phyloP scores from a whole-genome alignment of 352 stramenopile species.

The Phytophthora megakarya region DNA sequence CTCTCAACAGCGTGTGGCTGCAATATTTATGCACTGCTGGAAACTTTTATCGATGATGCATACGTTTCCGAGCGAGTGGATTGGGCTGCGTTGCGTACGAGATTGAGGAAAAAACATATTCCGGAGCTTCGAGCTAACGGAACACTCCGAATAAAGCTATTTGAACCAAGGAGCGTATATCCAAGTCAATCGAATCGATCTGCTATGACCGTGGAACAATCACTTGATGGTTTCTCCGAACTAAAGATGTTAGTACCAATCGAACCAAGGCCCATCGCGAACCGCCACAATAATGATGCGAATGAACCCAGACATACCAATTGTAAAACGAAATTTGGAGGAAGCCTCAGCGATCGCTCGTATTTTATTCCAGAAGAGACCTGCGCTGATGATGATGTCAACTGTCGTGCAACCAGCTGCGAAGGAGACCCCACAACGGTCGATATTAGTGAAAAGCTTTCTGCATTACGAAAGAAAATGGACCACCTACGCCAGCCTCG shows the following conservation, averaged over 20 bases:
- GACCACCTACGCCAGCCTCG: constrained; percentile 52
- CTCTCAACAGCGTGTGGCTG: constrained; percentile 33
- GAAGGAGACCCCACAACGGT: constrained; percentile 18
- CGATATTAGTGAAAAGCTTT: constrained; percentile 57
- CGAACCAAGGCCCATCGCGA: background rate
- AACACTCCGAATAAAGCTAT: constrained; percentile 25
- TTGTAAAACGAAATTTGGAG: constrained; percentile 12
- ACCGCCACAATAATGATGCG: background rate
- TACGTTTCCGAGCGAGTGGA: constrained; percentile 57
- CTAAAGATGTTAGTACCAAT: constrained; percentile 37
- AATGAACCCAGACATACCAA: background rate
- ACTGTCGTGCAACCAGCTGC: constrained; percentile 5
- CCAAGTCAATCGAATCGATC: constrained; percentile 5
- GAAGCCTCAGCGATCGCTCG: constrained; percentile 51
- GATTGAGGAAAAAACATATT: constrained; percentile 44
- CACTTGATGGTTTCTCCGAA: constrained; percentile 46
- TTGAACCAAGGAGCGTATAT: background rate
- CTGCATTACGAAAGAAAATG: constrained; percentile 65
- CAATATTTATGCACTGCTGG: constrained; percentile 55
- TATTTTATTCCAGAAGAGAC: constrained; percentile 34
- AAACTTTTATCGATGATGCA: constrained; percentile 57
- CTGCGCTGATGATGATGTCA: background rate
- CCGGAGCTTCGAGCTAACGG: constrained; percentile 46
- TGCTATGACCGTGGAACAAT: constrained; percentile 36
- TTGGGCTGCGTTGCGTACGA: constrained; percentile 45